Evolutionary conservation across 257 asterid genomes (phyloP).

Genomic region (Solanum ahanhuiri): DNA sequence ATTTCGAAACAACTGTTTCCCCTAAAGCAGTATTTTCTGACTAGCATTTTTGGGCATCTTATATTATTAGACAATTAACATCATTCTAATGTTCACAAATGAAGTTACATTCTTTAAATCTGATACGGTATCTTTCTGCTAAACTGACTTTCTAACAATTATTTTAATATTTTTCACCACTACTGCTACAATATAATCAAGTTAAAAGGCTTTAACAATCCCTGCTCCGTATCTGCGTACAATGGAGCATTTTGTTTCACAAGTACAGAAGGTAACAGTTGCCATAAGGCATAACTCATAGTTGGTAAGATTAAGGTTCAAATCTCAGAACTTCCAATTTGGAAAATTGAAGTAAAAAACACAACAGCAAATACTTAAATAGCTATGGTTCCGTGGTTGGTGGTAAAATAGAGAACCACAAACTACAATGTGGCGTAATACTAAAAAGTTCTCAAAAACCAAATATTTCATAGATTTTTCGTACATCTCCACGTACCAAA

Average conservation of each 20-base stretch:
- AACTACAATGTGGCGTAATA: not conserved
- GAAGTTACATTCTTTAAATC: not conserved
- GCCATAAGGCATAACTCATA: not conserved
- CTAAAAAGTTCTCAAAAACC: not conserved
- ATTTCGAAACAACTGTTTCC: not conserved
- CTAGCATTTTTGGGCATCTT: not conserved
- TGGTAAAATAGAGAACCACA: not conserved
- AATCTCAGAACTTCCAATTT: not conserved
- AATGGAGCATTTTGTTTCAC: not conserved
- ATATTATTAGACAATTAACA: not conserved
- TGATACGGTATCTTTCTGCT: not conserved
- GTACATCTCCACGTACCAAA: not conserved
- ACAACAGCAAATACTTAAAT: not conserved
- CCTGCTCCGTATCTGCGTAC: not conserved
- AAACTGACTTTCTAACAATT: not conserved
- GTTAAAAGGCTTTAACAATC: not conserved
- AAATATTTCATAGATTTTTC: not conserved
- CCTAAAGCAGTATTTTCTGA: not conserved
- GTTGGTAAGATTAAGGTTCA: not conserved
- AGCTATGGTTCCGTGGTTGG: not conserved
- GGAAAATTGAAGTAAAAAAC: not conserved
- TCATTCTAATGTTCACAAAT: not conserved
- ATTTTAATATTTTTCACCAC: not conserved
- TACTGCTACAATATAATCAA: not conserved
- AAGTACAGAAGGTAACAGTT: not conserved